Evolutionary conservation across 129 eudicot genomes (phyloP).

Genomic region (Flaveria robusta): DNA sequence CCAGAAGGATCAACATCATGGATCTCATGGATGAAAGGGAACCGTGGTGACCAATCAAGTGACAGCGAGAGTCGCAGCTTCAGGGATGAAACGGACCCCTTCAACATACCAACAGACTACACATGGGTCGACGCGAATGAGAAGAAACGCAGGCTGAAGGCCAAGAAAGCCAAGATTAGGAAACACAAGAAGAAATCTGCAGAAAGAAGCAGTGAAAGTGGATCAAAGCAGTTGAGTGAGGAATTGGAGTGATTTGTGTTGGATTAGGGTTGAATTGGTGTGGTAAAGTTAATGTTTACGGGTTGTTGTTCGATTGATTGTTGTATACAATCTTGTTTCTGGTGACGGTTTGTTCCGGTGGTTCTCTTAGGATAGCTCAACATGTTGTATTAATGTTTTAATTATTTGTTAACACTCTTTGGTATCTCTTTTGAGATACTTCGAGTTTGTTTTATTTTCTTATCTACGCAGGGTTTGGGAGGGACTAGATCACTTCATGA

Average conservation of each 20-base stretch:
- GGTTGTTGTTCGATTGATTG: constrained; percentile 34
- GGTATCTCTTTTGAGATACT: neutral
- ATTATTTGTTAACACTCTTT: constrained; percentile 26
- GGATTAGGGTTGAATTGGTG: constrained; percentile 18
- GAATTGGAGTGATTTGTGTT: constrained; percentile 39
- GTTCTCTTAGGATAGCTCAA: constrained; percentile 27
- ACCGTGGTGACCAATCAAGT: constrained; percentile 67
- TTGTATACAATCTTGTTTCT: constrained; percentile 27
- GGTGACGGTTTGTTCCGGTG: constrained; percentile 35
- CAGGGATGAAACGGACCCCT: constrained; percentile 72
- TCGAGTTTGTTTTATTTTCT: too few species aligned
- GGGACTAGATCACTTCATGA: too few species aligned
- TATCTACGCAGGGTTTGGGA: too few species aligned
- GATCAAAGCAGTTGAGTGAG: constrained; percentile 41
- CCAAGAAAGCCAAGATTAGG: constrained; percentile 81
- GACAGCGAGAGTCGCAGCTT: constrained; percentile 68
- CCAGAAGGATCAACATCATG: constrained; percentile 77
- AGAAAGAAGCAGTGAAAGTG: constrained; percentile 42
- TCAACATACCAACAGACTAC: constrained; percentile 80
- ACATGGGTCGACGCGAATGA: constrained; percentile 93
- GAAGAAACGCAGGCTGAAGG: constrained; percentile 89
- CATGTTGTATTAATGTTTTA: constrained; percentile 38
- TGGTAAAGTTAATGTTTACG: constrained; percentile 30
- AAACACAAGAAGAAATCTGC: constrained; percentile 59
- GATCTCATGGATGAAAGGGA: constrained; percentile 96